phyloP scores from a whole-genome alignment of 208 protist species.

The Crithidia brevicula region DNA sequence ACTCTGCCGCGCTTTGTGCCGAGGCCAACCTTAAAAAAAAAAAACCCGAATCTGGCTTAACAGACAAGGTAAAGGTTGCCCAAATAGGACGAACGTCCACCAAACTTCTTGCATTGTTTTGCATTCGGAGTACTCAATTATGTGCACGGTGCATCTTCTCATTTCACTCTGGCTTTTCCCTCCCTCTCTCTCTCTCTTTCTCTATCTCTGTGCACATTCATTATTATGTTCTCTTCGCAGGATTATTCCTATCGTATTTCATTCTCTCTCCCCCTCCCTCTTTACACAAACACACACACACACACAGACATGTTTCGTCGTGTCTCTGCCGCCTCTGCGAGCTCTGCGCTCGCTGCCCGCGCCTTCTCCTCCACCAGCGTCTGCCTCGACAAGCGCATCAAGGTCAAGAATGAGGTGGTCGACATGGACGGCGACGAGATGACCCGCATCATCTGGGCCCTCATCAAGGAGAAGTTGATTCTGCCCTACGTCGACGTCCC shows the following conservation, averaged over 20 bases:
- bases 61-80: too few species aligned
- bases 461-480: constrained; percentile 98
- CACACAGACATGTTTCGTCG: constrained; percentile 61
- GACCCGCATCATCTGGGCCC: constrained; percentile 97
- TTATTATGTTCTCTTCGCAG: neutral
- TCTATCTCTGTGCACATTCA: neutral
- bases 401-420: constrained; percentile 93
- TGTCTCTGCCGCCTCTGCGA: constrained; percentile 30
- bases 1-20: too few species aligned
- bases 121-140: too few species aligned
- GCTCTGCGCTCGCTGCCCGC: constrained; percentile 31
- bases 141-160: neutral
- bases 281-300: constrained; percentile 5
- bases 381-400: constrained; percentile 70
- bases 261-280: neutral
- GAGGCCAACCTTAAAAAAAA: too few species aligned
- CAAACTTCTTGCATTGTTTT: too few species aligned
- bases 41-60: too few species aligned
- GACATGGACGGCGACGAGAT: constrained; percentile 99
- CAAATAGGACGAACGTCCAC: too few species aligned
- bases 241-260: neutral
- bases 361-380: constrained; percentile 58
- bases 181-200: neutral
- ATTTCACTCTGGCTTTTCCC: neutral
- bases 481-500: constrained; percentile 96